A percentile compares a stretch with the other conserved stretches of the same genome.
Conservation (phyloP, 768 basidiomycete genomes). For the Lactarius trivialis region DNA sequence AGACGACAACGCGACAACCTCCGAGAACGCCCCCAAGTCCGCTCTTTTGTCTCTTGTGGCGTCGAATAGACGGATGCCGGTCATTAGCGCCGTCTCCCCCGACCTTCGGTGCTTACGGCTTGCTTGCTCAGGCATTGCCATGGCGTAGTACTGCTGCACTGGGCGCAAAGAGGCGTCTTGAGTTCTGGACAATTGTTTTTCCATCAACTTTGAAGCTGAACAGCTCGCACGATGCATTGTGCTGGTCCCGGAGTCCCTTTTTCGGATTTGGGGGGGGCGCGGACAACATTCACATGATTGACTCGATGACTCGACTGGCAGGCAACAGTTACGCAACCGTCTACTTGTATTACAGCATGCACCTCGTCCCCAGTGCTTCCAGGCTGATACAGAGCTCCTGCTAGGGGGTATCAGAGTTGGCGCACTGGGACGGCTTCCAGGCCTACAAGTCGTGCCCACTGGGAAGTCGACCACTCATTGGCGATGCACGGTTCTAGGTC, state of each 20-base stretch:
- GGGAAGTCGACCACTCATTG: background rate
- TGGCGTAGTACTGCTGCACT: too few species aligned
- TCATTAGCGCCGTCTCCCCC: background rate
- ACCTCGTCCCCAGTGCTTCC: background rate
- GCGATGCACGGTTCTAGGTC: background rate
- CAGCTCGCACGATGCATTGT: background rate
- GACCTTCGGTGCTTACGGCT: background rate
- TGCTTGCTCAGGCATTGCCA: too few species aligned
- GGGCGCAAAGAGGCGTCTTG: background rate
- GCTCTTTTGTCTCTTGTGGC: background rate
- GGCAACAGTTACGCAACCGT: background rate
- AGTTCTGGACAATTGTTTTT: background rate
- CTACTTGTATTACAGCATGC: background rate
- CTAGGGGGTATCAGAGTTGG: background rate
- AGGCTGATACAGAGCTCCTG: background rate
- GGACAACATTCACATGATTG: background rate
- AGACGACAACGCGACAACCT: background rate
- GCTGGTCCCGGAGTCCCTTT: background rate
- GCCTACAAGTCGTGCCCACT: background rate
- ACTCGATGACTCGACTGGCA: background rate
- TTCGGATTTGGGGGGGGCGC: background rate
- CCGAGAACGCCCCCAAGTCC: background rate
- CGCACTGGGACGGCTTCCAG: too few species aligned
- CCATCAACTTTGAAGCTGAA: too few species aligned
- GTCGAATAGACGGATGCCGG: background rate